These are phyloP conservation scores for Psidium guajava DNA, from an alignment of 345 rosid genomes.

Conservation along the genomic window DNA sequence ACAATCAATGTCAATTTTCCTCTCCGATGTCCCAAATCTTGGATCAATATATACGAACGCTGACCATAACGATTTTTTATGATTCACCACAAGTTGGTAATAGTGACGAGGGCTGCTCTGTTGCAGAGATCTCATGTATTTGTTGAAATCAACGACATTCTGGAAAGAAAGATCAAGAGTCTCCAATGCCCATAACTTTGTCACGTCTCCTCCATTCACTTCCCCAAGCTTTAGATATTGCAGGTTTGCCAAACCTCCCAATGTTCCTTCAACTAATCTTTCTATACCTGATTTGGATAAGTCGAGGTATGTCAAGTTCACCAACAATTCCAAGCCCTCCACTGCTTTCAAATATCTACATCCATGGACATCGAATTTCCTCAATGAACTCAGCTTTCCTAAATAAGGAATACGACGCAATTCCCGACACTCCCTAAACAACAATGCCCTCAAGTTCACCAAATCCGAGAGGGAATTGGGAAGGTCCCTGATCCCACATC, in stretches of 20 bases:
- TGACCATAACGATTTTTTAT: not conserved
- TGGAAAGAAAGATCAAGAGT: not conserved
- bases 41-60: not conserved
- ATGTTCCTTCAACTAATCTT: not conserved
- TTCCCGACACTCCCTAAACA: not conserved
- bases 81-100: not conserved
- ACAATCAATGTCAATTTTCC: not conserved
- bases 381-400: not conserved
- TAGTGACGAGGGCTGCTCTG: not conserved
- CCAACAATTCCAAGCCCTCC: constrained; percentile 5
- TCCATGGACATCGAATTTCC: constrained; percentile 2
- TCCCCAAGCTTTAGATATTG: not conserved
- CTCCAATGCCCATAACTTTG: not conserved
- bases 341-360: not conserved
- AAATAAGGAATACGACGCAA: constrained; percentile 10
- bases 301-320: not conserved
- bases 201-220: not conserved
- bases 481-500: not conserved
- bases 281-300: not conserved
- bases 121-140: not conserved
- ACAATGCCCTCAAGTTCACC: constrained; percentile 1
- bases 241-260: not conserved
- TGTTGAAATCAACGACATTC: not conserved
- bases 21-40: not conserved
- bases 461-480: constrained; percentile 11